A percentile compares a stretch with the other conserved stretches of the same genome.
Conservation (phyloP, 1,284 basidiomycete species). For the Boletellus deceptivus region DNA sequence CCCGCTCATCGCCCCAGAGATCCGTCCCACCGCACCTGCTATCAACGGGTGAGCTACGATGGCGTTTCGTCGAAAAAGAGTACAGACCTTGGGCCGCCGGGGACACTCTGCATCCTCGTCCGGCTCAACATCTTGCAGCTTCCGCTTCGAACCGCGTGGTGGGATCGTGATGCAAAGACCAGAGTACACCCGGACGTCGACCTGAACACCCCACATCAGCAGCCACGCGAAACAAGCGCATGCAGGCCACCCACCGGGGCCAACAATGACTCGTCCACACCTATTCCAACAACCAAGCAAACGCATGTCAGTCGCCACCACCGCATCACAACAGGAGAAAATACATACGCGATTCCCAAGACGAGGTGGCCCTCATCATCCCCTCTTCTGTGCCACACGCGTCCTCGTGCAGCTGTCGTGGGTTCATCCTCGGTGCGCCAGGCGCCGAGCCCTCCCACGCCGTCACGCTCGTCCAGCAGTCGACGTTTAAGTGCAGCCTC, state of each 20-base stretch:
- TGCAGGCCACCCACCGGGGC: neutral
- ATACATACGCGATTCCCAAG: neutral
- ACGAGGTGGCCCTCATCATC: neutral
- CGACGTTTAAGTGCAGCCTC: slow-evolving; percentile 6
- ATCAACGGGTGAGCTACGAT: slow-evolving; percentile 1
- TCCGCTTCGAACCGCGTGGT: slow-evolving; percentile 21
- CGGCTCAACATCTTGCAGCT: slow-evolving; percentile 22
- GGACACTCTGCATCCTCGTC: neutral
- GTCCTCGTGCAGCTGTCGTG: slow-evolving; percentile 22
- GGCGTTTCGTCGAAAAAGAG: too few relatives aligned
- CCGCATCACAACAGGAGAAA: neutral
- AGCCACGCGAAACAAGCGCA: neutral
- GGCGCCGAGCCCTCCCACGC: slow-evolving; percentile 10
- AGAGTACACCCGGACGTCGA: slow-evolving; percentile 3
- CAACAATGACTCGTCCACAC: neutral
- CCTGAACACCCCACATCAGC: neutral
- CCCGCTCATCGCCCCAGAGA: slow-evolving; percentile 8
- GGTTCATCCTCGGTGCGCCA: slow-evolving; percentile 25
- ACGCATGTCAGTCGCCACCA: neutral
- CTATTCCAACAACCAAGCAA: neutral
- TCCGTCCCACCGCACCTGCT: slow-evolving; percentile 15
- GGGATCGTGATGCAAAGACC: slow-evolving; percentile 29
- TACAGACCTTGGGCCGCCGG: slow-evolving; percentile 20
- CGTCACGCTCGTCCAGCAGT: neutral
- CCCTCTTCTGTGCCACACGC: slow-evolving; percentile 18